Percentiles rank a stretch among this genome's conserved stretches.
Evolutionary conservation across 176 grass and related monocot genomes (phyloP).

Genomic region (Areca catechu): DNA sequence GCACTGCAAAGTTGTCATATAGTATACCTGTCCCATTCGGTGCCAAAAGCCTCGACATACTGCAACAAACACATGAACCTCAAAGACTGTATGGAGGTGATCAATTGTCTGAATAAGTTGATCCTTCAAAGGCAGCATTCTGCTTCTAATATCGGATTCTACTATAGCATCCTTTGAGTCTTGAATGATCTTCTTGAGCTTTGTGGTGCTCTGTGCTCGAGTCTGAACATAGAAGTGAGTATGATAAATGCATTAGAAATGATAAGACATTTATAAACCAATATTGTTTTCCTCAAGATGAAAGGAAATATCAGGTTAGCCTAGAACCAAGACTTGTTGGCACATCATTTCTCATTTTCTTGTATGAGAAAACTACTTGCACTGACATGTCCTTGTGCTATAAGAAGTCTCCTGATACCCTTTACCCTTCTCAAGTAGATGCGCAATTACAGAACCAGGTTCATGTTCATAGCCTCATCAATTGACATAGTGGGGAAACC

Average conservation of each 20-base stretch:
- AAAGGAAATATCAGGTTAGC: neutral
- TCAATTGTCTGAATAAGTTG: constrained; percentile 72
- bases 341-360: too few species aligned
- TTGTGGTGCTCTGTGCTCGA: constrained; percentile 64
- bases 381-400: too few species aligned
- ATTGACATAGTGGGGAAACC: too few species aligned
- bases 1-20: too few species aligned
- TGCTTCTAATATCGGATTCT: constrained; percentile 82
- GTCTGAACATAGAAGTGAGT: constrained; percentile 39
- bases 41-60: constrained; percentile 92
- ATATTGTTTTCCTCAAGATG: neutral
- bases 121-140: constrained; percentile 85
- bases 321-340: too few species aligned
- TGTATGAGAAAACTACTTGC: too few species aligned
- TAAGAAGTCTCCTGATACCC: too few species aligned
- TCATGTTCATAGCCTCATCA: too few species aligned
- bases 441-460: too few species aligned
- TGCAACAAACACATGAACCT: constrained; percentile 74
- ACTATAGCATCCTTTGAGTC: constrained; percentile 78
- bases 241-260: too few species aligned
- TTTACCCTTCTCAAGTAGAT: too few species aligned
- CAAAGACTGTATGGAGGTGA: constrained; percentile 65
- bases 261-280: too few species aligned
- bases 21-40: constrained; percentile 72
- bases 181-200: constrained; percentile 93